Percentiles rank a stretch among this genome's conserved stretches.
Conservation (phyloP, 768 basidiomycete genomes). For the Lactifluus pinguis region DNA sequence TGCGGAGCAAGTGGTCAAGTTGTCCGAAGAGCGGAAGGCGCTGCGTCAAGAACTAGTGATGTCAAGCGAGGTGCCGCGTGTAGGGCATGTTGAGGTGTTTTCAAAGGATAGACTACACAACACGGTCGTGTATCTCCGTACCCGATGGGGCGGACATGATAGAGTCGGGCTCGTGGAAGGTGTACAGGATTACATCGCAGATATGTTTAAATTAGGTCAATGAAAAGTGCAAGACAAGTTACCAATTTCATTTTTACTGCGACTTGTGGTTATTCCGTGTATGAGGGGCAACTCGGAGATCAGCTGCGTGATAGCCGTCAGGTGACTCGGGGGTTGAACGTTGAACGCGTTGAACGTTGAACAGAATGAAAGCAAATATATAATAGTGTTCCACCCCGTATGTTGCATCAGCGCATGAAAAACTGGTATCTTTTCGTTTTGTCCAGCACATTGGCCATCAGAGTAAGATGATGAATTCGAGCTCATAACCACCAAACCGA, state of each 20-base stretch:
- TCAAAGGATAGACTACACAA: slow-evolving; percentile 27
- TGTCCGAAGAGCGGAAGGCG: slow-evolving; percentile 32
- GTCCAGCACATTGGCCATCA: no score
- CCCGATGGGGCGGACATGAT: slow-evolving; percentile 49
- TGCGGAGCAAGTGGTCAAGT: slow-evolving; percentile 30
- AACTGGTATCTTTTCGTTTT: no score
- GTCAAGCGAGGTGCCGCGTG: slow-evolving; percentile 35
- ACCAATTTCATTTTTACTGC: neutral
- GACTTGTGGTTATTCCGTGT: neutral
- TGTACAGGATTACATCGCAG: slow-evolving; percentile 48
- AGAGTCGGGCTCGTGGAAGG: slow-evolving; percentile 53
- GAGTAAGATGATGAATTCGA: no score
- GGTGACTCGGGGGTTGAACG: neutral
- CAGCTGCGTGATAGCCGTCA: no score
- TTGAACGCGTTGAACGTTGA: neutral
- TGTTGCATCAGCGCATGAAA: no score
- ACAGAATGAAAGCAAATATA: no score
- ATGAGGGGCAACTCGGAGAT: no score
- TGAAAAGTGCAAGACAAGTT: neutral
- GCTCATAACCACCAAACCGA: no score
- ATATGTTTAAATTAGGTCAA: slow-evolving; percentile 22
- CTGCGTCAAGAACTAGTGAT: slow-evolving; percentile 38
- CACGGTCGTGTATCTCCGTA: slow-evolving; percentile 50
- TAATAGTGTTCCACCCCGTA: no score
- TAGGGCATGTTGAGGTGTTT: slow-evolving; percentile 51